These are phyloP conservation scores for Posidonia oceanica DNA, from an alignment of 116 monocot genomes.

Conservation along the genomic window DNA sequence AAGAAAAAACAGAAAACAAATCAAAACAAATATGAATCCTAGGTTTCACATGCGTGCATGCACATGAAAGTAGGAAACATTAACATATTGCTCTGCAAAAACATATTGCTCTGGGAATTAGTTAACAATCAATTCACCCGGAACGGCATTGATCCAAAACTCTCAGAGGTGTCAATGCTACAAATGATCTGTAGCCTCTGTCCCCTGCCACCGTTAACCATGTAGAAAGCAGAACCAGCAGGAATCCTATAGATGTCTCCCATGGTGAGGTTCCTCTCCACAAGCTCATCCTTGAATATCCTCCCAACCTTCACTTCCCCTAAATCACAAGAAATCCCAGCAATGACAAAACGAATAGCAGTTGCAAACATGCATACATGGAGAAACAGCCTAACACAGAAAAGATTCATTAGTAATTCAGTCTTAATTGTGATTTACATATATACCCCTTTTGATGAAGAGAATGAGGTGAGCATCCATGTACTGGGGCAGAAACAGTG, in stretches of 20 bases:
- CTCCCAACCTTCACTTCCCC: slow-evolving; percentile 69
- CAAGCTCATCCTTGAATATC: slow-evolving; percentile 54
- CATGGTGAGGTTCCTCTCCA: slow-evolving; percentile 48
- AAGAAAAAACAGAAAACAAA: not conserved
- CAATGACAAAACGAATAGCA: too few relatives aligned
- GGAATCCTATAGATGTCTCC: slow-evolving; percentile 67
- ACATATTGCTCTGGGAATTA: not conserved
- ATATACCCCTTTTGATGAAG: slow-evolving; percentile 46
- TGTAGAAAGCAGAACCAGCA: slow-evolving; percentile 73
- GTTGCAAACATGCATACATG: too few relatives aligned
- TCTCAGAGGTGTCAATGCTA: slow-evolving; percentile 36
- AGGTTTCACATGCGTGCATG: not conserved
- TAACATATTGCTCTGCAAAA: too few relatives aligned
- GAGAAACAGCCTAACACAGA: too few relatives aligned
- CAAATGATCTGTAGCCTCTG: slow-evolving; percentile 50
- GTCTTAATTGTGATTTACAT: too few relatives aligned
- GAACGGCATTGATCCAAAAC: not conserved
- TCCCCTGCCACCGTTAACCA: slow-evolving; percentile 54
- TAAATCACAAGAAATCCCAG: not conserved
- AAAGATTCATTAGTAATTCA: too few relatives aligned
- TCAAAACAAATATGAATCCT: too few relatives aligned
- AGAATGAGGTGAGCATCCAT: slow-evolving; percentile 54
- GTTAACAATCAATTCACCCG: not conserved
- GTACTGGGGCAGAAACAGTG: slow-evolving; percentile 84
- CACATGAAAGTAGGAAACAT: too few relatives aligned